phyloP scores from a whole-genome alignment of 345 rosid species.

The Syzygium aromaticum region DNA sequence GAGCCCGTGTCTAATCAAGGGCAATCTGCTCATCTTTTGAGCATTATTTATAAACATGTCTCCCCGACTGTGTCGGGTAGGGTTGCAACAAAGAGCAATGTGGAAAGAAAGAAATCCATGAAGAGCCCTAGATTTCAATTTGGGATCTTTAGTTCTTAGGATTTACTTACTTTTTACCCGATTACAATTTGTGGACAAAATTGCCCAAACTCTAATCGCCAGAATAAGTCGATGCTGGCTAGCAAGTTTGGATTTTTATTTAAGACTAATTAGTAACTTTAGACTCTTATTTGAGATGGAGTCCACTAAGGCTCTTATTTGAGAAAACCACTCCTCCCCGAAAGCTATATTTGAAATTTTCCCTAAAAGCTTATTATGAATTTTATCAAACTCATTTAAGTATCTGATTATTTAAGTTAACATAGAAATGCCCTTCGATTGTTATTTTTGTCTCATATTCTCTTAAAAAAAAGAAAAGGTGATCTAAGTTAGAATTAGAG shows the following conservation, averaged over 20 bases:
- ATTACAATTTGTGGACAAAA: too few relatives aligned
- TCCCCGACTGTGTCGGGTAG: too few relatives aligned
- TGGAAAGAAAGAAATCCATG: neutral
- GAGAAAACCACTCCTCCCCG: neutral
- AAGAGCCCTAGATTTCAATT: neutral
- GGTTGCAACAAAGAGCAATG: neutral
- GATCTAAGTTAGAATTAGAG: neutral
- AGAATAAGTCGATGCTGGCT: neutral
- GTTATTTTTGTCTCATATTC: neutral
- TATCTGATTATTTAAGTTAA: neutral
- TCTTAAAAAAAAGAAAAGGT: too few relatives aligned
- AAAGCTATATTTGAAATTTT: neutral
- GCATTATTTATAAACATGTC: too few relatives aligned
- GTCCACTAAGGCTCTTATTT: too few relatives aligned
- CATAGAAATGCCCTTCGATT: neutral
- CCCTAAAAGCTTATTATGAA: neutral
- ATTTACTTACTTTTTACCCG: too few relatives aligned
- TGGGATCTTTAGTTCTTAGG: neutral
- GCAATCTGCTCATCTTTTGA: too few relatives aligned
- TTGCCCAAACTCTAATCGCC: neutral
- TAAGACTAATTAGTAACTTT: neutral
- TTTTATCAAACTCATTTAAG: neutral
- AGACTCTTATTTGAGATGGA: too few relatives aligned
- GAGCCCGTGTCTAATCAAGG: too few relatives aligned
- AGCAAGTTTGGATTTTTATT: rapidly evolving